Conservation (phyloP, 371 early-diverging fungal species). For the Mucor circinelloides region DNA sequence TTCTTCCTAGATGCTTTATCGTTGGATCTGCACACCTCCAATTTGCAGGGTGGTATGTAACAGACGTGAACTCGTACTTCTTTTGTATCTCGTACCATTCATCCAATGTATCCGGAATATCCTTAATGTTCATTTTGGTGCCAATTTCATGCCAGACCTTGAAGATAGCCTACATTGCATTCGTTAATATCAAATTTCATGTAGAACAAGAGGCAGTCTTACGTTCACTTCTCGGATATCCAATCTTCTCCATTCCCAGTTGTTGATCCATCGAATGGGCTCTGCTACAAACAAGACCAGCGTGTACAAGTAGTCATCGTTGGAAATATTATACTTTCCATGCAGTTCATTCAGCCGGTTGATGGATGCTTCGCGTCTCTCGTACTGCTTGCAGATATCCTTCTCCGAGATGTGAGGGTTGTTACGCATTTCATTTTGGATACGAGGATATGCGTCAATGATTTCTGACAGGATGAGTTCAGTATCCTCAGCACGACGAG, state of each 20-base stretch:
- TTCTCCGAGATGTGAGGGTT: conserved; percentile 26
- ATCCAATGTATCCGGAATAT: conserved; percentile 52
- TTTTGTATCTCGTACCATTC: conserved; percentile 41
- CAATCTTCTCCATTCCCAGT: conserved; percentile 49
- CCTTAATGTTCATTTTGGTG: conserved; percentile 47
- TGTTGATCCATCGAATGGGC: conserved; percentile 46
- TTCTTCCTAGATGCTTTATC: conserved; percentile 19
- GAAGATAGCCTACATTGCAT: conserved; percentile 29
- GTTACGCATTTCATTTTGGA: conserved; percentile 27
- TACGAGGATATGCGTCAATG: conserved; percentile 39
- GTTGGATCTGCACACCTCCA: conserved; percentile 30
- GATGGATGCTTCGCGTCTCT: conserved; percentile 33
- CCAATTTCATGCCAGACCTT: conserved; percentile 50
- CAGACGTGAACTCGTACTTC: conserved; percentile 15
- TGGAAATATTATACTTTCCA: conserved; percentile 47
- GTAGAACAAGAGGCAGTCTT: not conserved
- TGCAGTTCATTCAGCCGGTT: conserved; percentile 56
- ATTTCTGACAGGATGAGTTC: conserved; percentile 49
- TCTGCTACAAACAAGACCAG: conserved; percentile 50
- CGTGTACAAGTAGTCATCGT: conserved; percentile 57
- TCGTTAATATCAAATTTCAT: not conserved
- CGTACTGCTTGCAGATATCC: conserved; percentile 32
- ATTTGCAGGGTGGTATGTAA: conserved; percentile 27
- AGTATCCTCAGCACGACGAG: conserved; percentile 54
- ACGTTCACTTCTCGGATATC: conserved; percentile 53